Base-by-base conservation (phyloP, 176 grass and related monocot species). In the Saccharum officinarum region DNA sequence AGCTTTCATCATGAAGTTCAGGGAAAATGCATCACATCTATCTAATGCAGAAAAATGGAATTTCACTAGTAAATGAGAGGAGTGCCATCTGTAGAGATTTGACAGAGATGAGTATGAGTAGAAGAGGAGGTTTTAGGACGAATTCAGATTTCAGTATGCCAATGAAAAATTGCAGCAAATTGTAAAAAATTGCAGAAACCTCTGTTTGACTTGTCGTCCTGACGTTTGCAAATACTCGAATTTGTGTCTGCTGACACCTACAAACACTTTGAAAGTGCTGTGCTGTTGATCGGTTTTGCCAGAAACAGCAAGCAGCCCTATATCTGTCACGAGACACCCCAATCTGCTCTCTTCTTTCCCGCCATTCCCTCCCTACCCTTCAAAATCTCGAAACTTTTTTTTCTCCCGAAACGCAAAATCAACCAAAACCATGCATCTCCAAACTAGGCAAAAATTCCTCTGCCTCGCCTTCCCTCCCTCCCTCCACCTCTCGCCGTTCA, bases 331-430 rank as follows among this genome's bases (percentile, higher is more conserved):
- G 49, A 52, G 16, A 52, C 49, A 18, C 49, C 49, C 14, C 15
- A 46, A 13, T 14, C 13, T 4, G 12, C 45, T 16, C 63, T n/a
- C 89, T 40, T 63, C 40, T 6, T 87, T 84, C 69, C 89, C 85
- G 76, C 30, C 85, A 76, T 76, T 84, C 33, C 63, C 85, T 80
- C 81, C 33, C 81, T 26, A 9, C 81, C 89, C 2, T 60, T 6
- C 49, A 42, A 62, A 37, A 62, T n/a, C 69, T 68, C 42, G 9
- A 54, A 50, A 34, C 34, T 41, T 50, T 60, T 49, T 82, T 55
- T 18, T 25, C 9, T 44, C 28, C 8, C 10, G 54, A 7, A 11
- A 25, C 4, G 57, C 0, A 75, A 87, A 46, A 36, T 37, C 46
- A 63, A 64, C 28, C 31, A 65, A 50, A 50, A 14, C 54, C 41